Percentiles rank a stretch among this genome's conserved stretches.
These are phyloP conservation scores for Cytospora piceae DNA, from an alignment of 2,329 filamentous ascomycete genomes.

Conservation along the genomic window DNA sequence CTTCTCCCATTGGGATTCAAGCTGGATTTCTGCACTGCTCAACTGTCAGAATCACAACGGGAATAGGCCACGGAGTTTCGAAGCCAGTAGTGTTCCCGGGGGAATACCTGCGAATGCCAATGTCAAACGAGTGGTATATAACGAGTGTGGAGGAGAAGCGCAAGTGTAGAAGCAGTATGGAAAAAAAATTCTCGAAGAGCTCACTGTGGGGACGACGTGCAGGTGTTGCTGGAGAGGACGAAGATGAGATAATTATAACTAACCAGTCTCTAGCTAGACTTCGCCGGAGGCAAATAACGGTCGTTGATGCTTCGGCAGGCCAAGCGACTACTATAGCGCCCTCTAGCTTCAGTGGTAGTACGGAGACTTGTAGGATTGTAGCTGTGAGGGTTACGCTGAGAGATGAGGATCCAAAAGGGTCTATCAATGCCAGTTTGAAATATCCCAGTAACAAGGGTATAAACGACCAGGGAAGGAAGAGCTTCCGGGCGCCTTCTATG, in stretches of 20 bases:
- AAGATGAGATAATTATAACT: slow-evolving; percentile 23
- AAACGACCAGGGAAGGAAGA: slow-evolving; percentile 15
- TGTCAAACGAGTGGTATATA: slow-evolving; percentile 15
- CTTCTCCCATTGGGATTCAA: slow-evolving; percentile 34
- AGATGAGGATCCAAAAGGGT: slow-evolving; percentile 15
- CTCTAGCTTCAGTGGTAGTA: slow-evolving; percentile 25
- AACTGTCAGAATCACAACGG: slow-evolving; percentile 17
- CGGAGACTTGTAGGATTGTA: slow-evolving; percentile 20
- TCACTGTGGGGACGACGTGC: slow-evolving; percentile 21
- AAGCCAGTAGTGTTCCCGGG: background rate
- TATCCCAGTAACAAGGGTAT: slow-evolving; percentile 20
- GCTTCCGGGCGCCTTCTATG: slow-evolving; percentile 17
- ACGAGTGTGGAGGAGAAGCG: background rate
- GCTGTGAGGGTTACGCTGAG: slow-evolving; percentile 14
- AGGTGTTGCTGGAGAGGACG: slow-evolving; percentile 18
- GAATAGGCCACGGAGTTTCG: background rate
- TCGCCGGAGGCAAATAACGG: slow-evolving; percentile 27
- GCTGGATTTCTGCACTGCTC: slow-evolving; percentile 7
- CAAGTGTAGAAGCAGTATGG: slow-evolving; percentile 2
- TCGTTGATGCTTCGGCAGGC: slow-evolving; percentile 23
- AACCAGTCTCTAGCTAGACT: slow-evolving; percentile 20
- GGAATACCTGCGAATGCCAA: slow-evolving; percentile 13
- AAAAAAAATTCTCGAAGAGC: slow-evolving; percentile 6
- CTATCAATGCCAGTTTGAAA: slow-evolving; percentile 15
- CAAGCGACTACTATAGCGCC: slow-evolving; percentile 17